A percentile compares a stretch with the other conserved stretches of the same genome.
Evolutionary conservation across 768 basidiomycete genomes (phyloP).

Genomic region (Podaxis rugospora): DNA sequence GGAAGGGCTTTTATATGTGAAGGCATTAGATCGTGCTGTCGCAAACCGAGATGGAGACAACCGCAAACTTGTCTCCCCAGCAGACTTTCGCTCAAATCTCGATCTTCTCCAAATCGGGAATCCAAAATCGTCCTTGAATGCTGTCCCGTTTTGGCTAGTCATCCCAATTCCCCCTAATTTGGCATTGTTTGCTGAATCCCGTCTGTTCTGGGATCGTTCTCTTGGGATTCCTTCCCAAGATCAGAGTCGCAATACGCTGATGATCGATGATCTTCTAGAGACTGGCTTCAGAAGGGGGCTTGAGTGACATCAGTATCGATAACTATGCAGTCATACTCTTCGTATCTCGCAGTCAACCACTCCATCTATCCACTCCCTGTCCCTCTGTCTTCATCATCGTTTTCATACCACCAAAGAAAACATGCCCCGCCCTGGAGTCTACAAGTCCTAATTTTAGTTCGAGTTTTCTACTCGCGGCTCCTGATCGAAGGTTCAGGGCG

Average conservation of each 20-base stretch:
- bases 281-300: background rate
- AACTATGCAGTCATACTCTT: background rate
- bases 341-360: background rate
- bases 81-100: constrained; percentile 2
- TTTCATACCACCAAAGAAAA: background rate
- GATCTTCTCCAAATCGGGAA: constrained; percentile 9
- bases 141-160: background rate
- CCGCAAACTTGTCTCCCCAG: background rate
- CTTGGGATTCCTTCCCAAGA: background rate
- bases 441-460: background rate
- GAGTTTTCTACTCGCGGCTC: background rate
- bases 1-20: constrained; percentile 13
- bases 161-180: background rate
- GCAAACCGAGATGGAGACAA: constrained; percentile 3
- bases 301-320: background rate
- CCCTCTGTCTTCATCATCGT: background rate
- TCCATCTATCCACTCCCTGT: background rate
- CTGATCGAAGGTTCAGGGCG: too few species aligned
- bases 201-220: constrained; percentile 1
- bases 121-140: background rate
- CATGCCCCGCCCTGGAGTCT: background rate
- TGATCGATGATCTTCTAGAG: background rate
- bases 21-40: constrained; percentile 7
- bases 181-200: background rate
- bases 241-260: background rate